Evolutionary conservation across 1,284 basidiomycete species (phyloP).

Genomic region (Cerrena zonata): DNA sequence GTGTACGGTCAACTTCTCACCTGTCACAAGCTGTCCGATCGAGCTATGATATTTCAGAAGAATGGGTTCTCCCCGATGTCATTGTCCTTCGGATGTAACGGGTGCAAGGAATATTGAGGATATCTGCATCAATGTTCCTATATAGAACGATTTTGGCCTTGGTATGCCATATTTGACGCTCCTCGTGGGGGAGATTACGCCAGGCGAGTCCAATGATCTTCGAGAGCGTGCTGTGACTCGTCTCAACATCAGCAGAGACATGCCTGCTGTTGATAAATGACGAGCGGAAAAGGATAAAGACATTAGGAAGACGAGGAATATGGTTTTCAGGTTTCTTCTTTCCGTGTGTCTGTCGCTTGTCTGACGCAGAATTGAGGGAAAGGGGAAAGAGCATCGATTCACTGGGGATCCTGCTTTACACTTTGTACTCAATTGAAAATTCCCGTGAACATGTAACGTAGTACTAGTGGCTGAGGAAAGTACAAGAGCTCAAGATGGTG

Average conservation of each 20-base stretch:
- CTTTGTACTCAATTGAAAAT: too few relatives aligned
- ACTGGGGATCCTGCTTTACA: too few relatives aligned
- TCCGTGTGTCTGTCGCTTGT: slow-evolving; percentile 35
- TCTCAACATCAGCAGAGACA: slow-evolving; percentile 71
- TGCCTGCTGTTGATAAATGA: slow-evolving; percentile 78
- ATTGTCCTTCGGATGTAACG: slow-evolving; percentile 44
- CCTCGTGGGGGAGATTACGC: slow-evolving; percentile 63
- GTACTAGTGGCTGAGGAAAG: too few relatives aligned
- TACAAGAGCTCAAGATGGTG: too few relatives aligned
- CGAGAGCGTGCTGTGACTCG: slow-evolving; percentile 72
- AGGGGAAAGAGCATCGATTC: slow-evolving; percentile 42
- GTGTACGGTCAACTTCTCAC: too few relatives aligned
- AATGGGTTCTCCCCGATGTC: slow-evolving; percentile 45
- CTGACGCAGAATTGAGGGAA: slow-evolving; percentile 24
- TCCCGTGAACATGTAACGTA: too few relatives aligned
- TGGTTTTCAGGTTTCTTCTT: slow-evolving; percentile 71
- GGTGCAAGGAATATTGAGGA: slow-evolving; percentile 68
- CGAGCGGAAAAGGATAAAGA: slow-evolving; percentile 91
- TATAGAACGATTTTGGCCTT: slow-evolving; percentile 58
- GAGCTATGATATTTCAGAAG: too few relatives aligned
- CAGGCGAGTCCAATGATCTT: slow-evolving; percentile 54
- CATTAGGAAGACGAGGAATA: slow-evolving; percentile 88
- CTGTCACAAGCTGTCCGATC: too few relatives aligned
- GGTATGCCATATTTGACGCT: slow-evolving; percentile 65
- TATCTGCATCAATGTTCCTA: slow-evolving; percentile 65